Evolutionary conservation across 305 asterid genomes (phyloP).

Genomic region (Rubia tinctorum): DNA sequence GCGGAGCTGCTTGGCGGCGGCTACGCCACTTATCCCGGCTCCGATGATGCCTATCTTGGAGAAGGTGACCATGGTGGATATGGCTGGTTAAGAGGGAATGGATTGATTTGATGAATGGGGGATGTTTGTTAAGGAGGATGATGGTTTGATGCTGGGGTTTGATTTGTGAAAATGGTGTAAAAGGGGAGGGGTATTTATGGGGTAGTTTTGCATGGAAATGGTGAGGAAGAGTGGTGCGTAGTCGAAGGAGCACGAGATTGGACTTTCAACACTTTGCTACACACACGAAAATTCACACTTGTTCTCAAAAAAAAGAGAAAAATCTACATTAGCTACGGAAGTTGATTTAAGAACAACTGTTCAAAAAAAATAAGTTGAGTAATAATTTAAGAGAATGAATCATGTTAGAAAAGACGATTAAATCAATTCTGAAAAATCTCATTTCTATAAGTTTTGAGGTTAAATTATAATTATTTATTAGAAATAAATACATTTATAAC

Average conservation of each 20-base stretch:
- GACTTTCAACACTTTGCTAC: slow-evolving; percentile 27
- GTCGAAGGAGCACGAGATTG: slow-evolving; percentile 35
- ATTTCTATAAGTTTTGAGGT: no score
- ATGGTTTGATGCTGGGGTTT: slow-evolving; percentile 3
- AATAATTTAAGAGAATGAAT: no score
- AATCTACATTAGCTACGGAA: no score
- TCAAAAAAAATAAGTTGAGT: no score
- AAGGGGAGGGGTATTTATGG: slow-evolving; percentile 37
- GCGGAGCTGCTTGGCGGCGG: slow-evolving; percentile 72
- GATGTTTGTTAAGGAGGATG: not conserved
- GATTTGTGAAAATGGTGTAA: slow-evolving; percentile 1
- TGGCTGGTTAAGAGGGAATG: not conserved
- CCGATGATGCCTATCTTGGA: slow-evolving; percentile 69
- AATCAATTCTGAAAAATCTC: no score
- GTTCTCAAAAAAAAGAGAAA: not conserved
- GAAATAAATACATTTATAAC: no score
- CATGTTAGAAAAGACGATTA: no score
- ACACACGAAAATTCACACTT: not conserved
- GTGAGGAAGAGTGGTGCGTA: slow-evolving; percentile 18
- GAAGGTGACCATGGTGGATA: slow-evolving; percentile 29
- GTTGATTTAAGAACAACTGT: no score
- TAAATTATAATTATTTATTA: no score
- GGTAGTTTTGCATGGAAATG: slow-evolving; percentile 39
- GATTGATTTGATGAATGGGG: not conserved
- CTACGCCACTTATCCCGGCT: slow-evolving; percentile 83